Percentiles rank a stretch among this genome's conserved stretches.
Conservation (phyloP, 352 stramenopile species). For the Peronospora destructor region DNA sequence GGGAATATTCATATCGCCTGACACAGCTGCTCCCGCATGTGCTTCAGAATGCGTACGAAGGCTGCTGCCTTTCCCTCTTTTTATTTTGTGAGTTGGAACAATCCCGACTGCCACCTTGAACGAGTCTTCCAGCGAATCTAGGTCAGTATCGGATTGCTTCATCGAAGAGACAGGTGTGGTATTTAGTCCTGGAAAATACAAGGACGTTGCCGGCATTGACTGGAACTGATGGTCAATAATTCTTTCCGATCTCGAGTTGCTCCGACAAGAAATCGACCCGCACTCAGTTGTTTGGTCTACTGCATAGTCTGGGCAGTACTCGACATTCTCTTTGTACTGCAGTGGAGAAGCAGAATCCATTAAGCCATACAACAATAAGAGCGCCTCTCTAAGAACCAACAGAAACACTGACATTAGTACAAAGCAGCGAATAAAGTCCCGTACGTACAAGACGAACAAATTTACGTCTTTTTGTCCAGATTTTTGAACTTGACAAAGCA, state of each 20-base stretch:
- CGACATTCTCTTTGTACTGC: slow-evolving; percentile 7
- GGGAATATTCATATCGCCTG: background rate
- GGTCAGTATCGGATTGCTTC: slow-evolving; percentile 20
- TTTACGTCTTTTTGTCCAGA: slow-evolving; percentile 67
- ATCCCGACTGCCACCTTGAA: slow-evolving; percentile 76
- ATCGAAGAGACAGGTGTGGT: slow-evolving; percentile 1
- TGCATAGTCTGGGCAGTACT: slow-evolving; percentile 6
- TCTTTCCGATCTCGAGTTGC: slow-evolving; percentile 11
- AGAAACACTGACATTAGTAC: background rate
- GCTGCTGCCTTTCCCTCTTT: slow-evolving; percentile 21
- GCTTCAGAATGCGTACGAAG: slow-evolving; percentile 10
- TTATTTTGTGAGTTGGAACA: slow-evolving; percentile 28
- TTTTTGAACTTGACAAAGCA: slow-evolving; percentile 71
- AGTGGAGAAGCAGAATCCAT: slow-evolving; percentile 44
- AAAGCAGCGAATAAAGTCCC: background rate
- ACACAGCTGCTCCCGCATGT: slow-evolving; percentile 2
- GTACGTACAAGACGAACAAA: background rate
- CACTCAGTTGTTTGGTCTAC: slow-evolving; percentile 12
- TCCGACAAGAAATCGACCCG: slow-evolving; percentile 8
- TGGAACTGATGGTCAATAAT: slow-evolving; percentile 20
- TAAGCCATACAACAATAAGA: slow-evolving; percentile 57
- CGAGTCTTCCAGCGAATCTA: slow-evolving; percentile 68
- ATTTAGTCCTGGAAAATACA: slow-evolving; percentile 12
- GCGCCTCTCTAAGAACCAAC: slow-evolving; percentile 37
- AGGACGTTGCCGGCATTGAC: slow-evolving; percentile 19